Evolutionary conservation across 2,329 filamentous ascomycete genomes (phyloP).

Genomic region (Penicillium decumbens): DNA sequence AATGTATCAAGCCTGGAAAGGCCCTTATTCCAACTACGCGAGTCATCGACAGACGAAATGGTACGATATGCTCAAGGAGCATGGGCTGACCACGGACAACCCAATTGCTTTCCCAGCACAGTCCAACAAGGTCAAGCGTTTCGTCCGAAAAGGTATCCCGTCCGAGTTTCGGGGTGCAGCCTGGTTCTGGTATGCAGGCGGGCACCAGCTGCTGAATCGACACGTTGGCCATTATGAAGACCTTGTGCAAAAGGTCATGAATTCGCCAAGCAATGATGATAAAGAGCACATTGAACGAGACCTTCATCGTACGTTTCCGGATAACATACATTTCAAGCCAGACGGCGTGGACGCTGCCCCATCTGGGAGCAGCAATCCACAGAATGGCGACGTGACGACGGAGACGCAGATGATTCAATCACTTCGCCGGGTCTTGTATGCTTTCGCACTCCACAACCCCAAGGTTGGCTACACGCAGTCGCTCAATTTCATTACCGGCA

Average conservation of each 20-base stretch:
- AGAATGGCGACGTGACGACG: constrained; percentile 31
- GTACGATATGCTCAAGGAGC: constrained; percentile 70
- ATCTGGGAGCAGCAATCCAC: constrained; percentile 31
- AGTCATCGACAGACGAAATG: constrained; percentile 75
- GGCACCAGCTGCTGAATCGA: constrained; percentile 70
- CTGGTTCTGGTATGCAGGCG: constrained; percentile 95
- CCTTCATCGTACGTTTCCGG: constrained; percentile 87
- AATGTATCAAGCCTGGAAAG: constrained; percentile 79
- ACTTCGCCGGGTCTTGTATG: constrained; percentile 77
- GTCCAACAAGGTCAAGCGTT: constrained; percentile 79
- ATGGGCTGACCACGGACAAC: constrained; percentile 64
- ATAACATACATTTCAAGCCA: constrained; percentile 87
- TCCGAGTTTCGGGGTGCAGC: constrained; percentile 91
- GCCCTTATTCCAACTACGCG: constrained; percentile 68
- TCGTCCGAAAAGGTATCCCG: constrained; percentile 87
- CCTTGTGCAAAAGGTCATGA: constrained; percentile 62
- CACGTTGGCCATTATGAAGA: constrained; percentile 72
- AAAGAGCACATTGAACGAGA: constrained; percentile 90
- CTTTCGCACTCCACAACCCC: constrained; percentile 87
- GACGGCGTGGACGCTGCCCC: constrained; percentile 30
- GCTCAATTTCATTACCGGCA: constrained; percentile 87
- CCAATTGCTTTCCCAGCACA: constrained; percentile 75
- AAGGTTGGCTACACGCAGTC: constrained; percentile 93
- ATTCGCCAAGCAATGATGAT: constrained; percentile 64
- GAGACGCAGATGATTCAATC: constrained; percentile 78